phyloP scores from a whole-genome alignment of 768 basidiomycete genomes.

The Russula dissimulans region DNA sequence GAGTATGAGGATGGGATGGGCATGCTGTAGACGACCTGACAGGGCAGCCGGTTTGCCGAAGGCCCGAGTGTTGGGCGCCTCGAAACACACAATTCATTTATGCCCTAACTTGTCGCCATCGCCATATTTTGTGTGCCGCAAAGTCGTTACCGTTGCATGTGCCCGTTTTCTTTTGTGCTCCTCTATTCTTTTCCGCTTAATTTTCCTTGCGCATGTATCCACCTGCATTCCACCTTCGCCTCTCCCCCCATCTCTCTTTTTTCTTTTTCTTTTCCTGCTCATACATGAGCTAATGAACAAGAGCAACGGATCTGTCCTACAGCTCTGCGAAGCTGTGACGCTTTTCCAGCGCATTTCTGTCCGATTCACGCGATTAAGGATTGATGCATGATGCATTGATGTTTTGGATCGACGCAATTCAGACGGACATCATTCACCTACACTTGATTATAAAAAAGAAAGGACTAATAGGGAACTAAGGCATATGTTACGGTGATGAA shows the following conservation, averaged over 20 bases:
- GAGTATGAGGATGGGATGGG: slow-evolving; percentile 66
- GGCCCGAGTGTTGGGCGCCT: background rate
- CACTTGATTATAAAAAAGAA: background rate
- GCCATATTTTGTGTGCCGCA: background rate
- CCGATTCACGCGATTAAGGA: background rate
- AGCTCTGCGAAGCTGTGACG: slow-evolving; percentile 7
- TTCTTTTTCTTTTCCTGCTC: background rate
- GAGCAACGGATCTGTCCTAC: slow-evolving; percentile 1
- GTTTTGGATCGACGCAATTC: background rate
- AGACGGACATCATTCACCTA: background rate
- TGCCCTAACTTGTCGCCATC: slow-evolving; percentile 5
- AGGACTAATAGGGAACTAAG: background rate
- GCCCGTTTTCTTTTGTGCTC: background rate
- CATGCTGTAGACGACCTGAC: slow-evolving; percentile 33
- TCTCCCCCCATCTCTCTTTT: too few species aligned
- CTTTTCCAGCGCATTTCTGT: slow-evolving; percentile 1
- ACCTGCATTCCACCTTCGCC: background rate
- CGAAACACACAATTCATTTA: slow-evolving; percentile 8
- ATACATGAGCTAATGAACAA: slow-evolving; percentile 11
- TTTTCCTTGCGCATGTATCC: background rate
- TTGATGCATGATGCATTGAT: too few species aligned
- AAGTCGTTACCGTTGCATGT: background rate
- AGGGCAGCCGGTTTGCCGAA: too few species aligned
- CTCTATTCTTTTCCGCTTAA: too few species aligned
- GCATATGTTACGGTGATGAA: background rate